These are phyloP conservation scores for Debaryomyces subglobosus DNA, from an alignment of 1,139 yeast species.

Conservation along the genomic window DNA sequence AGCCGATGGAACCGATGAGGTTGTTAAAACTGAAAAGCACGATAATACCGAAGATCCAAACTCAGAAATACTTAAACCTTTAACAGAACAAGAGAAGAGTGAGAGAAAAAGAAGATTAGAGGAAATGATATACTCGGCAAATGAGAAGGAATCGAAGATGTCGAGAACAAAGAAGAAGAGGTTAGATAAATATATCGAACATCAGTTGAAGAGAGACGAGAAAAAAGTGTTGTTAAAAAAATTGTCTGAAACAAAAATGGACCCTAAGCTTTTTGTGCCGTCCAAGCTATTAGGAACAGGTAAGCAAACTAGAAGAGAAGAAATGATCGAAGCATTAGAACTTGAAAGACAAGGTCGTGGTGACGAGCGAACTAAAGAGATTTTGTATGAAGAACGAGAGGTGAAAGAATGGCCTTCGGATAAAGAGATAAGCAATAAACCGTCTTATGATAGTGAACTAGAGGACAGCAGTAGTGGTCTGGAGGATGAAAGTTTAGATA, in stretches of 20 bases:
- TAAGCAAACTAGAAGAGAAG: slow-evolving; percentile 69
- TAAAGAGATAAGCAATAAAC: slow-evolving; percentile 15
- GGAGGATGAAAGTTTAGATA: slow-evolving; percentile 28
- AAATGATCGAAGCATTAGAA: slow-evolving; percentile 72
- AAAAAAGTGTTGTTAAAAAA: slow-evolving; percentile 77
- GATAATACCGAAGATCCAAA: slow-evolving; percentile 49
- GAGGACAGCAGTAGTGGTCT: slow-evolving; percentile 19
- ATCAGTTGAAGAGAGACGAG: slow-evolving; percentile 88
- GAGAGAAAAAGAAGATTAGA: slow-evolving; percentile 68
- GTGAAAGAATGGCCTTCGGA: slow-evolving; percentile 64
- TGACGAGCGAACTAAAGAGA: slow-evolving; percentile 60
- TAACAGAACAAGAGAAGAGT: slow-evolving; percentile 59
- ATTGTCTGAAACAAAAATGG: slow-evolving; percentile 70
- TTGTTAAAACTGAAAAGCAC: slow-evolving; percentile 14
- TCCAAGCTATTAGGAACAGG: slow-evolving; percentile 81
- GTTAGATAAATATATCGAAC: slow-evolving; percentile 78
- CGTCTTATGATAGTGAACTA: background rate
- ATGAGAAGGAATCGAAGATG: slow-evolving; percentile 65
- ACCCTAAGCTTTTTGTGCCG: slow-evolving; percentile 67
- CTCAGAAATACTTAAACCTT: slow-evolving; percentile 56
- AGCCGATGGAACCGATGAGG: slow-evolving; percentile 31
- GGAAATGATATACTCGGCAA: slow-evolving; percentile 55
- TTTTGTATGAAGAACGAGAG: slow-evolving; percentile 71
- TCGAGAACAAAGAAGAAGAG: slow-evolving; percentile 77
- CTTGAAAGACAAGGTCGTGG: slow-evolving; percentile 76